These are phyloP conservation scores for Byssoonygena ceratinophila DNA, from an alignment of 2,329 filamentous ascomycete genomes.

Conservation along the genomic window DNA sequence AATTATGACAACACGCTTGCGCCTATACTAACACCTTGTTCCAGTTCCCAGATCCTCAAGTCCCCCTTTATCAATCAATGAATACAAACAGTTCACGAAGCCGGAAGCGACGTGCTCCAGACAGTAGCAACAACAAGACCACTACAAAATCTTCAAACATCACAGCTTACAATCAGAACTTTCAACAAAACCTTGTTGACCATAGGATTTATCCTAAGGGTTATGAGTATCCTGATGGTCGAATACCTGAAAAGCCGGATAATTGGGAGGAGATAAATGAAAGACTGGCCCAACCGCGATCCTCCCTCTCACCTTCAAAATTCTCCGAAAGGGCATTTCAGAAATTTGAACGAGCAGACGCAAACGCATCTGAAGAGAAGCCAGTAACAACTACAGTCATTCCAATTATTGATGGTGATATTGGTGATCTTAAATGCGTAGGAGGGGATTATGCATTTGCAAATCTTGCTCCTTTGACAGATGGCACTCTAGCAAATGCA, in stretches of 20 bases:
- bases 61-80: neutral
- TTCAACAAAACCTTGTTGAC: conserved; percentile 32
- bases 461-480: conserved; percentile 31
- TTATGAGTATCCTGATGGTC: conserved; percentile 21
- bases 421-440: conserved; percentile 18
- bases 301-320: conserved; percentile 30
- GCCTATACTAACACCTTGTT: neutral
- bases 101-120: conserved; percentile 7
- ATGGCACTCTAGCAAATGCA: conserved; percentile 17
- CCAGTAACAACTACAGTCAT: conserved; percentile 25
- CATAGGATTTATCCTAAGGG: conserved; percentile 24
- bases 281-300: conserved; percentile 22
- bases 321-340: conserved; percentile 26
- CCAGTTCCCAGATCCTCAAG: neutral
- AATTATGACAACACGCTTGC: neutral
- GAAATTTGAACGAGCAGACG: conserved; percentile 24
- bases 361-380: conserved; percentile 27
- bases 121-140: neutral
- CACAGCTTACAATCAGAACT: conserved; percentile 24
- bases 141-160: conserved; percentile 12
- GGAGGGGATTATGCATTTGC: conserved; percentile 24
- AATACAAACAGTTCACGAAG: neutral
- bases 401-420: conserved; percentile 20
- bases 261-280: conserved; percentile 27
- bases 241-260: conserved; percentile 21